Evolutionary conservation across 108 stramenopile genomes (phyloP), one percentile per base, ranked within the genome.

Genomic region (Cylindrotheca closterium): DNA sequence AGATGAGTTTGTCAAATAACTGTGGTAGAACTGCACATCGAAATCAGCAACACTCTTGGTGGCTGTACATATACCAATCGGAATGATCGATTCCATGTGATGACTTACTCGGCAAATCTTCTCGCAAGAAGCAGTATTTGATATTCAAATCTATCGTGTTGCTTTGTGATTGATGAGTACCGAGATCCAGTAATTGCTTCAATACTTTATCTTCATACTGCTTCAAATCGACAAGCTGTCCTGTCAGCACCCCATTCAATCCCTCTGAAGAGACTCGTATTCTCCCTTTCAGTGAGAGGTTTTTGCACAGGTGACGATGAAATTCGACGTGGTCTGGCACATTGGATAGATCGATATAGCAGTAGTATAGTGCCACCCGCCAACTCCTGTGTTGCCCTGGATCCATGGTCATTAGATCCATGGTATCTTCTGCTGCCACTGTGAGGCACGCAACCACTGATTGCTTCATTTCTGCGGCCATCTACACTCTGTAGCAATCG

Each of bases 221-320:
- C 52, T 68, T 31, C 62, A 89, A 62, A 33, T 61, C 30, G 0
- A 19, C n/a, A 17, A 62, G 48, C 22, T 0, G 5, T 2, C 92
- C 92, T 47, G 78, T 81, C 42, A 93, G 55, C 3, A 89, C 92
- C n/a, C 87, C 92, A 53, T 93, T 93, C 57, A 93, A 68, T 0
- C 92, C 92, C 66, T 93, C 92, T 10, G 54, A 25, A 29, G 76
- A 73, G 46, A 93, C 79, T 12, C 92, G 80, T 30, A 93, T 76
- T 25, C 92, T 67, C 1, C 92, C 92, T 19, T 69, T 68, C 24
- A 93, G 71, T 8, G 68, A 52, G 1, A 75, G 47, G 27, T 60
- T 17, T 15, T 60, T 34, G 55, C 88, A 86, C 0, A 80, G 3
- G 1, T 67, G 47, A 55, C 60, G 17, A 26, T 93, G 92, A 60